Conservation (phyloP, 768 basidiomycete genomes). For the Wakefieldia striispora region DNA sequence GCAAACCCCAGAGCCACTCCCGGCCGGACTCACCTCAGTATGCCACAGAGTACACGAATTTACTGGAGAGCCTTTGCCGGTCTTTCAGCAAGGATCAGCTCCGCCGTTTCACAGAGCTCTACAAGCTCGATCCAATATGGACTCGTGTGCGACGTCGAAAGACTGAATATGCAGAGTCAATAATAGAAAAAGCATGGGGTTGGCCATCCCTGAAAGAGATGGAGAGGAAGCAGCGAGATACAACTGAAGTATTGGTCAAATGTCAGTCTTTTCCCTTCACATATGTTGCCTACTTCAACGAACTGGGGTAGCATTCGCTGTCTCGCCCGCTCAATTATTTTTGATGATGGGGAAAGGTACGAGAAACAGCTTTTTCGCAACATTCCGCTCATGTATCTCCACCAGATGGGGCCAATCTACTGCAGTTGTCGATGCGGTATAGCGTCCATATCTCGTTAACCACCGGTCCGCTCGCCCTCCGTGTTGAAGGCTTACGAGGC, state of each 20-base stretch:
- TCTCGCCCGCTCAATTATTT: conserved; percentile 62
- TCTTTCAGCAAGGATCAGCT: conserved; percentile 68
- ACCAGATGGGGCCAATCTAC: conserved; percentile 62
- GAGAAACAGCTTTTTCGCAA: neutral
- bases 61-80: conserved; percentile 51
- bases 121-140: conserved; percentile 39
- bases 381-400: conserved; percentile 8
- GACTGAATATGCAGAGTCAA: conserved; percentile 42
- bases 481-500: conserved; percentile 55
- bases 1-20: conserved; percentile 43
- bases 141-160: conserved; percentile 37
- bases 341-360: conserved; percentile 71
- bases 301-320: conserved; percentile 45
- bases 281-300: neutral
- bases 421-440: conserved; percentile 56
- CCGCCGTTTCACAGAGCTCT: conserved; percentile 48
- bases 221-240: conserved; percentile 47
- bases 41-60: conserved; percentile 48
- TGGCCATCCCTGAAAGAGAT: conserved; percentile 63
- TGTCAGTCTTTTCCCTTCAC: conserved; percentile 36
- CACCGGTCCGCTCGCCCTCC: conserved; percentile 53
- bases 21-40: conserved; percentile 45
- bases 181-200: conserved; percentile 65
- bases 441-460: conserved; percentile 62
- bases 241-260: conserved; percentile 45